Conservation (phyloP, 2,329 filamentous ascomycete genomes). For the Phaeosphaeria sp. region DNA sequence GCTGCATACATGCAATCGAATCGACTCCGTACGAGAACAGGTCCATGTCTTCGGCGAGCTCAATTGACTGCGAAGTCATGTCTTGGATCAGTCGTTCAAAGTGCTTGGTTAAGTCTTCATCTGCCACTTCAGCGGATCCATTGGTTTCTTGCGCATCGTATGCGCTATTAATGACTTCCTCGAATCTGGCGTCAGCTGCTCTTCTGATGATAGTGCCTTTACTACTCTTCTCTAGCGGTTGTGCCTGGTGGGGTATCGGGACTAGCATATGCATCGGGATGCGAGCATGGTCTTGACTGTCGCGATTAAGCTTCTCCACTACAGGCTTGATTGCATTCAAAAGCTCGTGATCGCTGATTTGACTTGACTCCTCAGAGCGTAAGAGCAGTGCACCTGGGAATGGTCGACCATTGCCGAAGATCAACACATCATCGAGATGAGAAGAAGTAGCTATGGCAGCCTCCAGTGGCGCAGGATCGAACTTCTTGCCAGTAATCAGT, state of each 20-base stretch:
- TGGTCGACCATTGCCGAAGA: conserved; percentile 66
- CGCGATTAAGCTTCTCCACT: conserved; percentile 57
- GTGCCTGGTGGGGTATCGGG: conserved; percentile 46
- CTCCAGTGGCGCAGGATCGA: conserved; percentile 69
- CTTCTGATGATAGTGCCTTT: conserved; percentile 66
- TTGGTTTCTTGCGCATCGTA: conserved; percentile 48
- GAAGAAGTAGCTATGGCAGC: conserved; percentile 57
- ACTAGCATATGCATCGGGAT: conserved; percentile 60
- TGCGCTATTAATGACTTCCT: conserved; percentile 53
- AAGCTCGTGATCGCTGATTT: conserved; percentile 46
- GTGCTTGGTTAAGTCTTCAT: conserved; percentile 35
- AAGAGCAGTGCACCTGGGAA: conserved; percentile 66
- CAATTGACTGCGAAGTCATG: conserved; percentile 27
- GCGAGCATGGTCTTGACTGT: conserved; percentile 59
- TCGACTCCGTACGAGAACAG: conserved; percentile 66
- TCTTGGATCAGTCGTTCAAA: conserved; percentile 25
- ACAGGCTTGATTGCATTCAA: conserved; percentile 51
- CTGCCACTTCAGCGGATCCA: conserved; percentile 22
- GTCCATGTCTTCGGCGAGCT: conserved; percentile 53
- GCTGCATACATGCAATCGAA: conserved; percentile 63
- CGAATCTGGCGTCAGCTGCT: conserved; percentile 59
- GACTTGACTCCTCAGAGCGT: conserved; percentile 39
- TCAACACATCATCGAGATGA: conserved; percentile 61
- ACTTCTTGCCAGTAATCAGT: conserved; percentile 71
- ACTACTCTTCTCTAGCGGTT: conserved; percentile 63